These are phyloP conservation scores for Aspergillus ellipticus DNA, from an alignment of 495 filamentous ascomycete species.

Conservation along the genomic window DNA sequence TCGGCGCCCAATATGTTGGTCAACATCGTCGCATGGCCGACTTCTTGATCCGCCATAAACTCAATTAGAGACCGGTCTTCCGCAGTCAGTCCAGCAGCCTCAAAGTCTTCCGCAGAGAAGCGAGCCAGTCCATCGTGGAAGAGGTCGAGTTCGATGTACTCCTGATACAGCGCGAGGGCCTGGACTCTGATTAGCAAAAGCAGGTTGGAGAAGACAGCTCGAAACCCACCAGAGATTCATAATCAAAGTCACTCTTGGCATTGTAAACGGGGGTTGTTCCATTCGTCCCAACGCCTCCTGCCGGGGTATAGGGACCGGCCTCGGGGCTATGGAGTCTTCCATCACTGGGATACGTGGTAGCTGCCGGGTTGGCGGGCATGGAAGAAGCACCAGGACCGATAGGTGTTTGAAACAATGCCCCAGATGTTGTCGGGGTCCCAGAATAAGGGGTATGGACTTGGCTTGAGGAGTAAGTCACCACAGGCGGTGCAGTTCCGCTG, in stretches of 20 bases:
- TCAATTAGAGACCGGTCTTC: conserved; percentile 70
- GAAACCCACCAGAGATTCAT: conserved; percentile 54
- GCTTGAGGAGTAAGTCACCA: conserved; percentile 1
- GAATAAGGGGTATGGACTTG: conserved; percentile 51
- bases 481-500: background rate
- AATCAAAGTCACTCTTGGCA: conserved; percentile 70
- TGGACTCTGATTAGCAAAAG: conserved; percentile 32
- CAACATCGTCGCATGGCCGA: conserved; percentile 74
- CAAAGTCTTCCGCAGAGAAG: conserved; percentile 70
- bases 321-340: conserved; percentile 62
- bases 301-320: conserved; percentile 71
- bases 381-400: conserved; percentile 40
- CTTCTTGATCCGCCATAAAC: conserved; percentile 84
- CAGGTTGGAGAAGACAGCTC: conserved; percentile 3
- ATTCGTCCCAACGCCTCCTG: conserved; percentile 78
- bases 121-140: conserved; percentile 75
- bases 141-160: conserved; percentile 84
- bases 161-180: conserved; percentile 69
- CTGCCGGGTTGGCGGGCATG: conserved; percentile 31
- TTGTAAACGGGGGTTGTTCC: conserved; percentile 69
- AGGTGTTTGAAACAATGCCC: conserved; percentile 51
- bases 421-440: conserved; percentile 55
- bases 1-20: conserved; percentile 73
- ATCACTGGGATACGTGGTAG: conserved; percentile 62
- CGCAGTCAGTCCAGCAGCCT: conserved; percentile 59